Conservation (phyloP, 495 filamentous ascomycete genomes). For the Podospora pseudoanserina region DNA sequence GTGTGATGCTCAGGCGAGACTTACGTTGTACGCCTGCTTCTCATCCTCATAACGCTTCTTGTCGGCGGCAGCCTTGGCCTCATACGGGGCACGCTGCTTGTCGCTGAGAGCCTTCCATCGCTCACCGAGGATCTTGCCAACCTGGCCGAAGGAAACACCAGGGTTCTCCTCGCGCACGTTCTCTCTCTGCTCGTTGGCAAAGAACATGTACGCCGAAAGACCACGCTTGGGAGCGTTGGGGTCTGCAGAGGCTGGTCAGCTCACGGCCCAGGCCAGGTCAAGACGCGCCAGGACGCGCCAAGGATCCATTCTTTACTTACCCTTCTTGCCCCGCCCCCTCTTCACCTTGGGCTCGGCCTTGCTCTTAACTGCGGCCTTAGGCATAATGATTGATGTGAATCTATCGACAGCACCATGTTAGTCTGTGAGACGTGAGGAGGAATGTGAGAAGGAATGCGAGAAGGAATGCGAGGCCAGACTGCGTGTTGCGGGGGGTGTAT, state of each 20-base stretch:
- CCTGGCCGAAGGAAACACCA: conserved; percentile 94
- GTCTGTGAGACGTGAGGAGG: neutral
- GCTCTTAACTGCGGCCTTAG: conserved; percentile 48
- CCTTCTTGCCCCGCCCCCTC: conserved; percentile 49
- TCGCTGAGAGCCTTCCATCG: conserved; percentile 94
- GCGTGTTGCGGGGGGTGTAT: neutral
- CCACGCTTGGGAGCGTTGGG: conserved; percentile 99
- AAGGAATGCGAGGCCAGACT: neutral
- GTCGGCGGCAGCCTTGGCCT: conserved; percentile 89
- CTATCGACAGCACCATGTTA: neutral
- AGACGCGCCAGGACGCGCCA: conserved; percentile 9
- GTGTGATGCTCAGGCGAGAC: conserved; percentile 27
- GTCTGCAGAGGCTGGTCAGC: conserved; percentile 53
- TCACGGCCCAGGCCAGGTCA: neutral
- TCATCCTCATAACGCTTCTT: conserved; percentile 99
- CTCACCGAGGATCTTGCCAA: conserved; percentile 96
- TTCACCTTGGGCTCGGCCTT: conserved; percentile 40
- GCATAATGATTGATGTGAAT: conserved; percentile 37
- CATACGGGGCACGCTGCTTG: conserved; percentile 86
- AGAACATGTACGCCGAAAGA: conserved; percentile 99
- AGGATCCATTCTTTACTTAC: conserved; percentile 31
- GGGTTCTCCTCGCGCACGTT: conserved; percentile 98
- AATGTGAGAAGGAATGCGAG: neutral
- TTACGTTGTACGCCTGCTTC: conserved; percentile 87
- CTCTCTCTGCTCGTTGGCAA: conserved; percentile 97